Evolutionary conservation across 83 land plant species (phyloP).

Genomic region (Isoetes engelmannii): DNA sequence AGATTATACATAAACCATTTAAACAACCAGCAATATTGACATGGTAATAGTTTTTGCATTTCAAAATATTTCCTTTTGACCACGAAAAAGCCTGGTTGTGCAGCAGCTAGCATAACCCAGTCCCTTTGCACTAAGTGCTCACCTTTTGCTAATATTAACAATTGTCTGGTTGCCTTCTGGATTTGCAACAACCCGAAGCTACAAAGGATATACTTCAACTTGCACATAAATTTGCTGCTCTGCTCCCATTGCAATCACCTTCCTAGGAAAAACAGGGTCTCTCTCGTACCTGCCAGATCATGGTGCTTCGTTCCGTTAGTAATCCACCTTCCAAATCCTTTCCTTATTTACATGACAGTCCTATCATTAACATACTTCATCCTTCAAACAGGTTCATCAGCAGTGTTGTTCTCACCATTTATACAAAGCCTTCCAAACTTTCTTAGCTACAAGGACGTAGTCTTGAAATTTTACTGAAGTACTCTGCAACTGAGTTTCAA

Average conservation of each 20-base stretch:
- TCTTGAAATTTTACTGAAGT: conserved; percentile 41
- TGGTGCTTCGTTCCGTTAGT: background rate
- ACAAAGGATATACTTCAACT: conserved; percentile 59
- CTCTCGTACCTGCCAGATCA: conserved; percentile 49
- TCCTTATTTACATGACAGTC: background rate
- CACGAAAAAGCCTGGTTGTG: too few relatives aligned
- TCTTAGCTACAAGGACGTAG: conserved; percentile 47
- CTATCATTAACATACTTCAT: background rate
- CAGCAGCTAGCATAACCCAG: too few relatives aligned
- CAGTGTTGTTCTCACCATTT: conserved; percentile 33
- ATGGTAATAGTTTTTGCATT: too few relatives aligned
- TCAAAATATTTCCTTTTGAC: too few relatives aligned
- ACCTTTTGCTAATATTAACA: conserved; percentile 60
- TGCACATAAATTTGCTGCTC: conserved; percentile 5
- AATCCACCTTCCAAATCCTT: background rate
- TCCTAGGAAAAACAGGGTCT: conserved; percentile 56
- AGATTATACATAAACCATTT: too few relatives aligned
- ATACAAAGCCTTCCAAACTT: conserved; percentile 50
- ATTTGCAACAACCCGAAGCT: conserved; percentile 39
- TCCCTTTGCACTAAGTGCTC: conserved; percentile 1
- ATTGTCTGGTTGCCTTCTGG: conserved; percentile 23
- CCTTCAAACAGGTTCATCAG: too few relatives aligned
- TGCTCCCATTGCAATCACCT: conserved; percentile 38
- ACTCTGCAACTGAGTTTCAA: conserved; percentile 25
- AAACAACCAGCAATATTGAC: too few relatives aligned